Evolutionary conservation across 352 stramenopile genomes (phyloP), one percentile per base, ranked within the genome.

Genomic region (Phytophthora citrophthora): DNA sequence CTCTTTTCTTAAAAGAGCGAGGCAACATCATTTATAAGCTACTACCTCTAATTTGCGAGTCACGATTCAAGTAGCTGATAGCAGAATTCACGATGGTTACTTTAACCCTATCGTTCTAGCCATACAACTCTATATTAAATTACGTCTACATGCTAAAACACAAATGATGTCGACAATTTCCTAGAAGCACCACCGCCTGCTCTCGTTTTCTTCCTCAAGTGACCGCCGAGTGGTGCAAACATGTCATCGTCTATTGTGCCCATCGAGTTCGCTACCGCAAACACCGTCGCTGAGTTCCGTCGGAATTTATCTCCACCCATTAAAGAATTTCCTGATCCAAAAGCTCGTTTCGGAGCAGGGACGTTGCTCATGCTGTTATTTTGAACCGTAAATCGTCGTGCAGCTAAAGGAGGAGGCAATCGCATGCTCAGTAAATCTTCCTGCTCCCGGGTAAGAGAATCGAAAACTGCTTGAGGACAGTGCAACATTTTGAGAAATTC

Each of bases 401-500:
- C n/a, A 69, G 31, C 15, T n/a, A 39, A 0, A 53, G 66, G 10
- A 32, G 50, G 1, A 15, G 47, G 29, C 6, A 54, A 47, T 51
- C 40, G 61, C 81, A 90, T 90, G 34, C 74, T 68, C 12, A 89
- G 43, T 38, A 74, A 39, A 4, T 45, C 36, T 24, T 81, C 54
- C 13, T 76, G 64, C n/a, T 63, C 70, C 2, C 67, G 66, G 0
- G 79, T 85, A 13, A 90, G 61, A 1, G 52, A 54, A 11, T 83
- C 62, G 43, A 77, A 77, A 26, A 89, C 77, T 4, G 40, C 57
- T 27, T 74, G 64, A 0, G 81, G 79, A n/a, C 79, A 89, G 32
- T 86, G 58, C 12, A 88, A 47, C 11, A 61, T 59, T 5, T 23
- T 36, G 2, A 92, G 54, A 47, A 89, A 83, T 9, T 88, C 73